phyloP scores from a whole-genome alignment of 495 filamentous ascomycete genomes.

The Penicillium chermesinum region DNA sequence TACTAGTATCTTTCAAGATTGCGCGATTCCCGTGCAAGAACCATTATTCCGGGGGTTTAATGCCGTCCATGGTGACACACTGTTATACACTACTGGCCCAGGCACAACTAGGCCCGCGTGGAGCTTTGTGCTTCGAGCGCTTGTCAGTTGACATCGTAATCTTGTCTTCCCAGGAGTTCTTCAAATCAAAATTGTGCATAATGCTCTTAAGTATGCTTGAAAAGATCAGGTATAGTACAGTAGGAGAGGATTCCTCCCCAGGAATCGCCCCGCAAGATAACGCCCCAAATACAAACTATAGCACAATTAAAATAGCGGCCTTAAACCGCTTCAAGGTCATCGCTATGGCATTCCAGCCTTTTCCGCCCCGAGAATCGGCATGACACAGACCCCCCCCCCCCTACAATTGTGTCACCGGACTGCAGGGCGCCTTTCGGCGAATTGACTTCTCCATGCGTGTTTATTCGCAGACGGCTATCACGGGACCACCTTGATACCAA shows the following conservation, averaged over 20 bases:
- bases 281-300: slow-evolving; percentile 1
- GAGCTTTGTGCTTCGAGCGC: neutral
- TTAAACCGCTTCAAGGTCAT: too few species aligned
- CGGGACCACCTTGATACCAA: slow-evolving; percentile 75
- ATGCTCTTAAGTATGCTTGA: neutral
- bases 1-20: too few species aligned
- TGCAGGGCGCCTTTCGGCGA: too few species aligned
- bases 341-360: too few species aligned
- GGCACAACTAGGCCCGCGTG: neutral
- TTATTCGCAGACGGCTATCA: slow-evolving; percentile 30
- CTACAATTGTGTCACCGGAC: too few species aligned
- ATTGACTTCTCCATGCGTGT: too few species aligned
- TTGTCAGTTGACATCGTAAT: neutral
- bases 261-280: neutral
- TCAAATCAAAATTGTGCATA: neutral
- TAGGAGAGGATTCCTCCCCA: neutral
- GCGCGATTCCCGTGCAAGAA: too few species aligned
- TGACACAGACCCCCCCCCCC: too few species aligned
- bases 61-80: neutral
- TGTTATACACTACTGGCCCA: neutral
- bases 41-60: too few species aligned
- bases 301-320: too few species aligned
- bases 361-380: too few species aligned
- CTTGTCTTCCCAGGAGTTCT: neutral
- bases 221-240: slow-evolving; percentile 8